phyloP scores from a whole-genome alignment of 73 alveolate genomes.

The Paramecium octaurelia region DNA sequence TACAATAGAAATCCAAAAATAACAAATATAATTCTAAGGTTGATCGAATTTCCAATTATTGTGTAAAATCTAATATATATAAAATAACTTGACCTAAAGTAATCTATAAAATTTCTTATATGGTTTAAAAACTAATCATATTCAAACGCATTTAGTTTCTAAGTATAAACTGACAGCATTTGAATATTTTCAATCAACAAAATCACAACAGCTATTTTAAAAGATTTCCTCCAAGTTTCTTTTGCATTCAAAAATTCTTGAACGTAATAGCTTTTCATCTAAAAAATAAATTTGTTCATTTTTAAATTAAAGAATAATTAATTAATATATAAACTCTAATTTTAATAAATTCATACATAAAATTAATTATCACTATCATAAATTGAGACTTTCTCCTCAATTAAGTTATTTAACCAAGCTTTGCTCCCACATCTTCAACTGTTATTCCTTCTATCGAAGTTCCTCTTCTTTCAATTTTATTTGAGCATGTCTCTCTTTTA shows the following conservation, averaged over 20 bases:
- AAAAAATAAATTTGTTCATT: not conserved
- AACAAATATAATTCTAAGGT: not conserved
- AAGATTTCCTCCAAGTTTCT: not conserved
- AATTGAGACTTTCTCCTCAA: not conserved
- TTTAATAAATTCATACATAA: not conserved
- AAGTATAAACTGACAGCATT: not conserved
- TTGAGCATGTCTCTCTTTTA: conserved; percentile 78
- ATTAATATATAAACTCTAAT: not conserved
- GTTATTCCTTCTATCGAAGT: conserved; percentile 57
- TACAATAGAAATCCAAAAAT: not conserved
- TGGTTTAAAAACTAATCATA: not conserved
- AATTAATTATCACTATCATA: not conserved
- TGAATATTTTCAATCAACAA: not conserved
- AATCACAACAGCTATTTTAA: not conserved
- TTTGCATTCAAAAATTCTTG: not conserved
- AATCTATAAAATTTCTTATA: not conserved
- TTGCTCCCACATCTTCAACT: not conserved
- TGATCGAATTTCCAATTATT: not conserved
- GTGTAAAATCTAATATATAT: not conserved
- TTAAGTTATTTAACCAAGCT: not conserved
- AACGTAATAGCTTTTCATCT: not conserved
- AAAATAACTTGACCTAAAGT: not conserved
- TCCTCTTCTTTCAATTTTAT: conserved; percentile 81
- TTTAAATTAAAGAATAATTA: not conserved
- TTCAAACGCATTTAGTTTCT: not conserved